A percentile compares a stretch with the other conserved stretches of the same genome.
Evolutionary conservation across 768 basidiomycete genomes (phyloP).

Genomic region (Hypsizygus marmoreus): DNA sequence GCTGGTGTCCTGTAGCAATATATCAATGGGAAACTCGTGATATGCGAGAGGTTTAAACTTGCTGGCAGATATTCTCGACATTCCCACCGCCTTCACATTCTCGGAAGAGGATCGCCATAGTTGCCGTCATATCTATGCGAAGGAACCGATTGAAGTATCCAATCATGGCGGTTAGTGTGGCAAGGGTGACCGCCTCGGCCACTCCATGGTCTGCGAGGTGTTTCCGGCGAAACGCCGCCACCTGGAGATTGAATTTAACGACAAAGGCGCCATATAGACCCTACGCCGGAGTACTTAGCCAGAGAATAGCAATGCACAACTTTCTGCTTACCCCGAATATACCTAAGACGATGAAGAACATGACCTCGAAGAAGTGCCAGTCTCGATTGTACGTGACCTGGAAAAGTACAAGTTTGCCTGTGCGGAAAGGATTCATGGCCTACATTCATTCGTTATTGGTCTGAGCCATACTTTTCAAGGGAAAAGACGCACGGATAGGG

Average conservation of each 20-base stretch:
- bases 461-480: background rate
- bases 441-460: slow-evolving; percentile 29
- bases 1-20: slow-evolving; percentile 61
- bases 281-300: slow-evolving; percentile 40
- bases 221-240: slow-evolving; percentile 92
- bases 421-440: slow-evolving; percentile 98
- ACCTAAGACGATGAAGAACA: slow-evolving; percentile 93
- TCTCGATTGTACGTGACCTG: slow-evolving; percentile 97
- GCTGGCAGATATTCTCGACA: slow-evolving; percentile 91
- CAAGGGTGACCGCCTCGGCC: slow-evolving; percentile 85
- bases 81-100: slow-evolving; percentile 97
- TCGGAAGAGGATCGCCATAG: slow-evolving; percentile 90
- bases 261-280: slow-evolving; percentile 97
- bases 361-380: slow-evolving; percentile 99
- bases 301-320: slow-evolving; percentile 1
- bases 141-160: slow-evolving; percentile 95
- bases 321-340: slow-evolving; percentile 89
- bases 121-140: slow-evolving; percentile 97
- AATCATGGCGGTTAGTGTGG: slow-evolving; percentile 86
- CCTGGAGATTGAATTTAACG: slow-evolving; percentile 95
- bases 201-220: slow-evolving; percentile 83
- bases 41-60: slow-evolving; percentile 37
- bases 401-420: slow-evolving; percentile 96
- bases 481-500: slow-evolving; percentile 74
- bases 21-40: background rate